A percentile compares a stretch with the other conserved stretches of the same genome.
Evolutionary conservation across 2,329 filamentous ascomycete genomes (phyloP).

Genomic region (Venturiaceae sp.): DNA sequence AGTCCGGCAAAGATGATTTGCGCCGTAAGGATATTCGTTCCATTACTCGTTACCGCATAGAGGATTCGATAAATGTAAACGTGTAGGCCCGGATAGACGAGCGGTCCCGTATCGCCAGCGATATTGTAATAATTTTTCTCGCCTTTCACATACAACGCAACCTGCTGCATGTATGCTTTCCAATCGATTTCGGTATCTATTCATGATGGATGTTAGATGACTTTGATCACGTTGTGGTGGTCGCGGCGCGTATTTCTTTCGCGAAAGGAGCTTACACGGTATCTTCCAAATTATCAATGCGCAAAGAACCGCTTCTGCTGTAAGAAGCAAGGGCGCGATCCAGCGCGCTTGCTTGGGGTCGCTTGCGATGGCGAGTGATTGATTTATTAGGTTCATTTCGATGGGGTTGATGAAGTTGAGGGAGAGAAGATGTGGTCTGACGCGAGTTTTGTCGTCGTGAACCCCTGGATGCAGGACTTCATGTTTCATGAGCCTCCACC

Average conservation of each 20-base stretch:
- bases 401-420: background rate
- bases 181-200: conserved; percentile 97
- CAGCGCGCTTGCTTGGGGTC: conserved; percentile 49
- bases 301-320: conserved; percentile 64
- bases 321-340: conserved; percentile 57
- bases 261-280: conserved; percentile 53
- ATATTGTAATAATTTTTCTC: conserved; percentile 85
- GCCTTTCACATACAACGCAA: conserved; percentile 67
- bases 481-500: no score
- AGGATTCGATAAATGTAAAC: conserved; percentile 82
- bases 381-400: conserved; percentile 11
- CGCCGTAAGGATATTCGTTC: conserved; percentile 66
- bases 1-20: conserved; percentile 74
- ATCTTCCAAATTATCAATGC: conserved; percentile 68
- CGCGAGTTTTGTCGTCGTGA: background rate
- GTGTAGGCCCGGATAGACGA: conserved; percentile 91
- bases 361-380: conserved; percentile 26
- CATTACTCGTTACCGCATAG: conserved; percentile 67
- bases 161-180: conserved; percentile 93
- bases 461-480: no score
- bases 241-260: background rate
- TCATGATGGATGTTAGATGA: conserved; percentile 16
- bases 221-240: conserved; percentile 5
- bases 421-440: background rate
- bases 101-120: conserved; percentile 77